These are phyloP conservation scores for Ilex asprella DNA, from an alignment of 257 asterid species.

Conservation along the genomic window DNA sequence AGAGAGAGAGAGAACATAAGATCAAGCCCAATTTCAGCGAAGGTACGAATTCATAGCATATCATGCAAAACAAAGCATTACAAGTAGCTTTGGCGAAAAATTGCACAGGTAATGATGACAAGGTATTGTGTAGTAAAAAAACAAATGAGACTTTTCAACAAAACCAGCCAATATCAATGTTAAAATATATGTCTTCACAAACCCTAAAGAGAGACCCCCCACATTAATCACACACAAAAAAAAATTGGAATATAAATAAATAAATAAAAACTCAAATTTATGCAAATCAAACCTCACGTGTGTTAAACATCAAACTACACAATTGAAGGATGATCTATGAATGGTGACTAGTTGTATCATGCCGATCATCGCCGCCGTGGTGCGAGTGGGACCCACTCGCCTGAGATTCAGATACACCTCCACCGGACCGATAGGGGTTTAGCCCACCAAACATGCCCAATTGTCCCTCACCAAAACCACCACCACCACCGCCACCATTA, in stretches of 20 bases:
- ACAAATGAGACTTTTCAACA: conserved; percentile 13
- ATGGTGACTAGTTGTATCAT: conserved; percentile 62
- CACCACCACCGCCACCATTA: conserved; percentile 22
- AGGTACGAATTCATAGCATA: background rate
- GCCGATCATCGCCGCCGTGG: conserved; percentile 59
- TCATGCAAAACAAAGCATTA: conserved; percentile 9
- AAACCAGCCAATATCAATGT: conserved; percentile 30
- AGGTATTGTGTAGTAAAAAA: conserved; percentile 19
- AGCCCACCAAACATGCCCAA: conserved; percentile 53
- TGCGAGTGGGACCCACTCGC: conserved; percentile 77
- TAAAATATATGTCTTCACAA: conserved; percentile 39
- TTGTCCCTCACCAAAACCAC: conserved; percentile 59
- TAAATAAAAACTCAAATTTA: conserved; percentile 5
- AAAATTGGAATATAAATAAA: conserved; percentile 3
- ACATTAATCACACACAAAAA: conserved; percentile 45
- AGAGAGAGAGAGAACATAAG: background rate
- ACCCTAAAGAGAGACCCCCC: conserved; percentile 44
- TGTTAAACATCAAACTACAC: conserved; percentile 38
- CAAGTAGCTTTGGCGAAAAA: conserved; percentile 10
- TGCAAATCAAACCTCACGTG: conserved; percentile 34
- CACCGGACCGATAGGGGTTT: conserved; percentile 46
- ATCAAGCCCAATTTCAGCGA: background rate
- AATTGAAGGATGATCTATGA: conserved; percentile 35
- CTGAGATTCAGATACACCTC: conserved; percentile 59
- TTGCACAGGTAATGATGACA: conserved; percentile 24